These are phyloP conservation scores for Cucurbita moschata DNA, from an alignment of 306 rosid genomes.

Conservation along the genomic window DNA sequence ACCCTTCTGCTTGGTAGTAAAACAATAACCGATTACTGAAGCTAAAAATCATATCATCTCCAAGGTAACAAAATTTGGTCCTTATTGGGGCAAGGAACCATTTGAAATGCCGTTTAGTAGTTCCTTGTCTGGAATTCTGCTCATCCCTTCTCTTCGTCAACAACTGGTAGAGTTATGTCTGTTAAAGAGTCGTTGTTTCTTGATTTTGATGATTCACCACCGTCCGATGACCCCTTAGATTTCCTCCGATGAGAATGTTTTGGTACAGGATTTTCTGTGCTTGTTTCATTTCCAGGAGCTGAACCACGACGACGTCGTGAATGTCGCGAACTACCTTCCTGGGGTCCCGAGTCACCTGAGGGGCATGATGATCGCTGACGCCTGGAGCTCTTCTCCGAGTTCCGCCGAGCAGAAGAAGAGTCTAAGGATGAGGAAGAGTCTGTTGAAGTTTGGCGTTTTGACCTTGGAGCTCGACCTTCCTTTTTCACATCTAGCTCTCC, in stretches of 20 bases:
- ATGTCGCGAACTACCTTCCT: constrained; percentile 30
- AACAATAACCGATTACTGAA: constrained; percentile 1
- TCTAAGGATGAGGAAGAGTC: constrained; percentile 2
- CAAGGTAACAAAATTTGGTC: constrained; percentile 6
- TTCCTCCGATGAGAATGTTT: constrained; percentile 36
- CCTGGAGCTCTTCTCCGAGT: constrained; percentile 26
- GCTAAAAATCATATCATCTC: constrained; percentile 6
- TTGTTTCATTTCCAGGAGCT: constrained; percentile 17
- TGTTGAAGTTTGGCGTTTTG: constrained; percentile 19
- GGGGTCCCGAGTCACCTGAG: constrained; percentile 14
- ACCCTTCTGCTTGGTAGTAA: not conserved
- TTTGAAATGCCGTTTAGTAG: not conserved
- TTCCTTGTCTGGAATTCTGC: not conserved
- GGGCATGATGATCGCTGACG: constrained; percentile 29
- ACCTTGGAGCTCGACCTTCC: constrained; percentile 12
- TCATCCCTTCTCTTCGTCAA: constrained; percentile 1
- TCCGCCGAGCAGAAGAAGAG: constrained; percentile 24
- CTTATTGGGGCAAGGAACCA: not conserved
- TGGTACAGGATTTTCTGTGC: constrained; percentile 20
- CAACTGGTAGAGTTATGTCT: constrained; percentile 17
- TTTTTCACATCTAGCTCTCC: constrained; percentile 8
- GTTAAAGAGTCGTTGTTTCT: constrained; percentile 33
- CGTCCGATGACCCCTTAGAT: constrained; percentile 35
- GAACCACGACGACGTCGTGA: constrained; percentile 27
- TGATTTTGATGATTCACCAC: constrained; percentile 32